Base-by-base conservation (phyloP, 345 rosid species). In the Moricandia moricandioides region DNA sequence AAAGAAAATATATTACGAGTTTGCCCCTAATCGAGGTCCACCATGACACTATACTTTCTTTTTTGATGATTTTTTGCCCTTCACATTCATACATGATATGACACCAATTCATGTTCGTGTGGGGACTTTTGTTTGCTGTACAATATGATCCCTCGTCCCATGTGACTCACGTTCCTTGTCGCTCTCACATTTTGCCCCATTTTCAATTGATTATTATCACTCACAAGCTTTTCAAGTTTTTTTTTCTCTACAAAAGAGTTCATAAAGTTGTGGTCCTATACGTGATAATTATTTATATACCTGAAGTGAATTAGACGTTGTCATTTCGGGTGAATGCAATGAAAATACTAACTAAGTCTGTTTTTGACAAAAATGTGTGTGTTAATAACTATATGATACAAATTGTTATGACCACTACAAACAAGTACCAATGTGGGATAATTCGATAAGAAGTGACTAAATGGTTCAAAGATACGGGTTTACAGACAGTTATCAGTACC, bases 151-250 rank as follows among this genome's bases (percentile, higher is more conserved):
- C 37, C 14, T 70, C 58, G 5, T 64, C 68, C 75, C 80, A 76
- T 76, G 80, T 77, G 80, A 77, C 80, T 71, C 76, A 77, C 72
- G 80, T 65, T 77, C 80, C 76, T 71, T 77, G 80, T 77, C 80
- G 76, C 80, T 77, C 67, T 77, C 80, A 77, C 10, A 57, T 58
- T 47, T 75, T 71, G 66, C 76, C 76, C 76, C 80, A 71, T 77
- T 71, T 77, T 11, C 26, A 45, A 56, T 56, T 30, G 62, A 77
- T 70, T 77, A 57, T 47, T 66, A 77, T 65, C 68, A 71, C 47
- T 71, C 67, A 58, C 26, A 54, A 70, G 12, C 80, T 70, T 70
- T 62, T 76, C 69, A 27, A 67, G 24, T 4, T 18, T 65, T 17
- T 6, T 17, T 62, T 5, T 5, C 63, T 54, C 35, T 40, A 35